These are phyloP conservation scores for Phytophthora cactorum DNA, from an alignment of 352 stramenopile genomes.

Conservation along the genomic window DNA sequence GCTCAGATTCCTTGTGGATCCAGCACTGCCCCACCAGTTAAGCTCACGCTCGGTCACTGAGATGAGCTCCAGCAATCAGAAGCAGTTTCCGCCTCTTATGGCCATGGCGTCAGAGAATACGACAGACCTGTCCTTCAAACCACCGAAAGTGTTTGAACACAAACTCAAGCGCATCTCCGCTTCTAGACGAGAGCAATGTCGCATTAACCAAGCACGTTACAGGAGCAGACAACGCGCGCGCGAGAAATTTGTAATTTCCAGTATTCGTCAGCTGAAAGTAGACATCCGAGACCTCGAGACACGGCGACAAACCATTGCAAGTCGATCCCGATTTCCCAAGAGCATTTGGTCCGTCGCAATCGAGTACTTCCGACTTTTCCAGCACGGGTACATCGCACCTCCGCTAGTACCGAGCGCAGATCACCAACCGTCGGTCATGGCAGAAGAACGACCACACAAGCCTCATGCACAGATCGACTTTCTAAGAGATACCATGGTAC, in stretches of 20 bases:
- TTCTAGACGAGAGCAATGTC: neutral
- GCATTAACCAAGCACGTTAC: neutral
- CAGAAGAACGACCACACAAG: neutral
- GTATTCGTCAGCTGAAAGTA: neutral
- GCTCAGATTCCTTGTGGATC: neutral
- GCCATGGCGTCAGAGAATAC: neutral
- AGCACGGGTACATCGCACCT: conserved; percentile 17
- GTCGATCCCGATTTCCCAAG: neutral
- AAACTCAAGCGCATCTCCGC: neutral
- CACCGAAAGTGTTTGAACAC: too few species aligned
- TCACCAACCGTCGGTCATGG: neutral
- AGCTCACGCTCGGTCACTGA: neutral
- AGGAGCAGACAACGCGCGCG: neutral
- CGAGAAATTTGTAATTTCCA: neutral
- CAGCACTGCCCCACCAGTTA: neutral
- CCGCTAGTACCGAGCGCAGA: neutral
- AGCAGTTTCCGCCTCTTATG: neutral
- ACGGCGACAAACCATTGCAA: neutral
- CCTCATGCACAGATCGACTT: neutral
- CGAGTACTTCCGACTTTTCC: conserved; percentile 30
- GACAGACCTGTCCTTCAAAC: too few species aligned
- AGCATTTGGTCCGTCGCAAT: conserved; percentile 8
- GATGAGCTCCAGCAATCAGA: neutral
- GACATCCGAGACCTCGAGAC: neutral
- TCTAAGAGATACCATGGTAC: neutral